Percentiles rank a stretch among this genome's conserved stretches.
phyloP scores from a whole-genome alignment of 176 grass and related monocot genomes.

The Avena sativa region DNA sequence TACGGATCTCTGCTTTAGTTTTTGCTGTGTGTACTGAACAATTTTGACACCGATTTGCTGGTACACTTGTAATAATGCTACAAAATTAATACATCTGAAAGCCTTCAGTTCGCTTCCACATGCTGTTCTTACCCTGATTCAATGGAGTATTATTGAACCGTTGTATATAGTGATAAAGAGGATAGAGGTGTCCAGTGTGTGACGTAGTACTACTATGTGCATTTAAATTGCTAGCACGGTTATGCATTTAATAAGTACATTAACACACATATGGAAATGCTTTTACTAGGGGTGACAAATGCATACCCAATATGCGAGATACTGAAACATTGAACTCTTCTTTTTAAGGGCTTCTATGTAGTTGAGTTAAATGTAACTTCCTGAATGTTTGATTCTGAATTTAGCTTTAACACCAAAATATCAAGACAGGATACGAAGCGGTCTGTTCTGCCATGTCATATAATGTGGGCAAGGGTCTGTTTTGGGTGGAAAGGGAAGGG shows the following conservation, averaged over 20 bases:
- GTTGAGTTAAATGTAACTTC: conserved; percentile 11
- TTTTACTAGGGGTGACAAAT: neutral
- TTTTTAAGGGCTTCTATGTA: neutral
- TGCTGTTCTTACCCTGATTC: neutral
- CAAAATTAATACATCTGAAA: neutral
- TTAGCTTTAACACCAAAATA: neutral
- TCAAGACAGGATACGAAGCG: neutral
- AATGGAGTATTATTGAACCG: neutral
- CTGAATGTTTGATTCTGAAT: conserved; percentile 17
- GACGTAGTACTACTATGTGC: neutral
- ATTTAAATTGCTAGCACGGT: neutral
- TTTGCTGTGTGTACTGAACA: neutral
- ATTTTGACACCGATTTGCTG: neutral
- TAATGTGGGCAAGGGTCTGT: conserved; percentile 30
- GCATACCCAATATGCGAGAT: neutral
- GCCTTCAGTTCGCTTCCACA: neutral
- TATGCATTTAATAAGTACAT: neutral
- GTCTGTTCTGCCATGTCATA: conserved; percentile 18
- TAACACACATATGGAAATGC: neutral
- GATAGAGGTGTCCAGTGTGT: neutral
- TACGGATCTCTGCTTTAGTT: neutral
- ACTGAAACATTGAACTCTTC: neutral
- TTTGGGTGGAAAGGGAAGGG: conserved; percentile 6
- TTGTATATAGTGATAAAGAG: neutral
- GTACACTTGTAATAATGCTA: neutral